Percentiles rank a stretch among this genome's conserved stretches.
These are phyloP conservation scores for Naumovozyma baii DNA, from an alignment of 805 yeast genomes.

Conservation along the genomic window DNA sequence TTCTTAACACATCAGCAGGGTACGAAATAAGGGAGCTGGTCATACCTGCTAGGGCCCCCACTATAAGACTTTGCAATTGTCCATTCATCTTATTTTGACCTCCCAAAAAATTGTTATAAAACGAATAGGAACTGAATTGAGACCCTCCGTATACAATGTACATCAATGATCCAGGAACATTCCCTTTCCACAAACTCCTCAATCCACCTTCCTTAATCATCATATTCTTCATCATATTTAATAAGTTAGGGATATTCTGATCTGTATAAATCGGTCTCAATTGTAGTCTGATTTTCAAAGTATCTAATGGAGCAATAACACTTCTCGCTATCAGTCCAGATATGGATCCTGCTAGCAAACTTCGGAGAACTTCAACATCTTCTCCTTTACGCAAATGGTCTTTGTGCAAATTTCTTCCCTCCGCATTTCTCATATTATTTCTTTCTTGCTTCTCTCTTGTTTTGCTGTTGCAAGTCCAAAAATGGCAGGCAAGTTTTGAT, in stretches of 20 bases:
- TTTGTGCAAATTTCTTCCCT: not conserved
- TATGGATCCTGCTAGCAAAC: slow-evolving; percentile 59
- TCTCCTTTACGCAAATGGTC: slow-evolving; percentile 45
- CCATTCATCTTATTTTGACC: slow-evolving; percentile 10
- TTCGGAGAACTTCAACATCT: slow-evolving; percentile 41
- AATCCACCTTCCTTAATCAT: slow-evolving; percentile 59
- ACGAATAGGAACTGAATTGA: slow-evolving; percentile 69
- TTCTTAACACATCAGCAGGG: slow-evolving; percentile 84
- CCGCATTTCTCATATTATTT: not conserved
- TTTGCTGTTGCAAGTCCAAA: too few species aligned
- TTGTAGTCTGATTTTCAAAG: slow-evolving; percentile 27
- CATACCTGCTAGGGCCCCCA: slow-evolving; percentile 74
- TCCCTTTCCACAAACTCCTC: slow-evolving; percentile 88
- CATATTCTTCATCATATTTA: slow-evolving; percentile 29
- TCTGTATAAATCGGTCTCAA: slow-evolving; percentile 8
- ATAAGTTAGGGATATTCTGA: not conserved
- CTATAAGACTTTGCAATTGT: slow-evolving; percentile 34
- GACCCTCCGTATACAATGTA: slow-evolving; percentile 77
- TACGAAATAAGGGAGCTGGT: slow-evolving; percentile 66
- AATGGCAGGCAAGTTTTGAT: too few species aligned
- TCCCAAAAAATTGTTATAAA: slow-evolving; percentile 36
- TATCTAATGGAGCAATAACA: slow-evolving; percentile 32
- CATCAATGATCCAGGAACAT: slow-evolving; percentile 81
- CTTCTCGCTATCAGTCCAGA: slow-evolving; percentile 53
- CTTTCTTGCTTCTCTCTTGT: too few species aligned